Evolutionary conservation across 2,329 filamentous ascomycete genomes (phyloP).

Genomic region (Fusarium subtropicale): DNA sequence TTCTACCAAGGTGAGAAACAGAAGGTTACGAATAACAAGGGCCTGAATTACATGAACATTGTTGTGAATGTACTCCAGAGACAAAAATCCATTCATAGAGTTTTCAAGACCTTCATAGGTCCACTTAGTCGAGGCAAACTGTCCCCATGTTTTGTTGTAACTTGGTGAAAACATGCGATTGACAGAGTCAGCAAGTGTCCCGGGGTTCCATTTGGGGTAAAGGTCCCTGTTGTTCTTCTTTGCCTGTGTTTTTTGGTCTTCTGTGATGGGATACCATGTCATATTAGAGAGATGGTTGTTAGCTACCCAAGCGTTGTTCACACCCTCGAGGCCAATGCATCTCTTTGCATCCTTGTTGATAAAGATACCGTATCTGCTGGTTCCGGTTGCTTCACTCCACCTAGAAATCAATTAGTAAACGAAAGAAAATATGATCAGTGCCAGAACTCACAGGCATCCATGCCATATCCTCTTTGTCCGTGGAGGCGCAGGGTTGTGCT

Average conservation of each 20-base stretch:
- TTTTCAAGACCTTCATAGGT: background rate
- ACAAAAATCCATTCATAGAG: background rate
- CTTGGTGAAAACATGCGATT: background rate
- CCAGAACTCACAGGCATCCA: constrained; percentile 1
- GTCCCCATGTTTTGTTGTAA: constrained; percentile 2
- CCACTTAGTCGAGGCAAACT: constrained; percentile 7
- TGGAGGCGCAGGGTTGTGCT: rapidly evolving
- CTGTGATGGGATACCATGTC: background rate
- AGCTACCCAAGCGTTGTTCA: background rate
- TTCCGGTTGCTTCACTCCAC: constrained; percentile 4
- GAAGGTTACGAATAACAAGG: too few species aligned
- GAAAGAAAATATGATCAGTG: rapidly evolving
- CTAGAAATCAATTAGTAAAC: background rate
- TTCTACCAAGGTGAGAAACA: background rate
- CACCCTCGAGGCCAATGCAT: background rate
- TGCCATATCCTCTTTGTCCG: background rate
- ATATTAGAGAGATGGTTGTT: background rate
- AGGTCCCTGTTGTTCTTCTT: background rate
- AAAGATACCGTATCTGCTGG: constrained; percentile 12
- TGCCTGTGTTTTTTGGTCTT: background rate
- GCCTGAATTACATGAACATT: background rate
- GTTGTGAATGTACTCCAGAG: constrained; percentile 19
- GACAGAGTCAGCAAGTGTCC: background rate
- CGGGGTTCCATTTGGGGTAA: background rate
- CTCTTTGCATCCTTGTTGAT: background rate